Conservation (phyloP, 2,329 filamentous ascomycete species). For the Verticillium nonalfalfae region DNA sequence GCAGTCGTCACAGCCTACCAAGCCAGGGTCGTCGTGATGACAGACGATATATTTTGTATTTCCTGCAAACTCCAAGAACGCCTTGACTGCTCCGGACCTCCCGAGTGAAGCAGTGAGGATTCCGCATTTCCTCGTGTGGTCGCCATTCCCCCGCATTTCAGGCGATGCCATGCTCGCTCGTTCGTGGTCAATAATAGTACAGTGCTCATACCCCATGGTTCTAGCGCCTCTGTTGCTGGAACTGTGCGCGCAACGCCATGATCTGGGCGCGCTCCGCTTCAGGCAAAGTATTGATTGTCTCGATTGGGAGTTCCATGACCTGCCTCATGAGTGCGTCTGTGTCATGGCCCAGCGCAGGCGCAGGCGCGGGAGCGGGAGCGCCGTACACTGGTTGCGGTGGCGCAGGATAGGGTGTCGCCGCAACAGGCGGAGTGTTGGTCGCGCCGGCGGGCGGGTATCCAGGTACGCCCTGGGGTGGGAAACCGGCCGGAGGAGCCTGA, state of each 20-base stretch:
- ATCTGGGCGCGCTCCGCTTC: conserved; percentile 74
- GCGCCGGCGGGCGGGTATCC: conserved; percentile 26
- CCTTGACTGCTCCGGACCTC: not conserved
- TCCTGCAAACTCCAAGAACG: not conserved
- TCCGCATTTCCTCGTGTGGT: not conserved
- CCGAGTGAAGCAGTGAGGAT: not conserved
- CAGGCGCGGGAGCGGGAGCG: conserved; percentile 20
- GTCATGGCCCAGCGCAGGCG: conserved; percentile 39
- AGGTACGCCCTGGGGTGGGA: conserved; percentile 16
- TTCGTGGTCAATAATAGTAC: not conserved
- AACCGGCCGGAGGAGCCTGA: conserved; percentile 22
- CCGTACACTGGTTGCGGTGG: conserved; percentile 32
- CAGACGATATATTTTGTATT: not conserved
- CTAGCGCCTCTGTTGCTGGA: conserved; percentile 29
- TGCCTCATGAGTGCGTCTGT: conserved; percentile 72
- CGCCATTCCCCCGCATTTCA: not conserved
- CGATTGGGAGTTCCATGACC: conserved; percentile 72
- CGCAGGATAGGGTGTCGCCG: conserved; percentile 36
- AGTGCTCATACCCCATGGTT: not conserved
- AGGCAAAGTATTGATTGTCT: conserved; percentile 72
- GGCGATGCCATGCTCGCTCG: not conserved
- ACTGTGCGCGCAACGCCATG: conserved; percentile 64
- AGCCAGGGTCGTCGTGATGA: not conserved
- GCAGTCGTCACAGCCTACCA: not conserved
- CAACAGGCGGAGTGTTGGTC: conserved; percentile 42